Evolutionary conservation across 2,329 filamentous ascomycete species (phyloP).

Genomic region (Apiospora rasikravindrae): DNA sequence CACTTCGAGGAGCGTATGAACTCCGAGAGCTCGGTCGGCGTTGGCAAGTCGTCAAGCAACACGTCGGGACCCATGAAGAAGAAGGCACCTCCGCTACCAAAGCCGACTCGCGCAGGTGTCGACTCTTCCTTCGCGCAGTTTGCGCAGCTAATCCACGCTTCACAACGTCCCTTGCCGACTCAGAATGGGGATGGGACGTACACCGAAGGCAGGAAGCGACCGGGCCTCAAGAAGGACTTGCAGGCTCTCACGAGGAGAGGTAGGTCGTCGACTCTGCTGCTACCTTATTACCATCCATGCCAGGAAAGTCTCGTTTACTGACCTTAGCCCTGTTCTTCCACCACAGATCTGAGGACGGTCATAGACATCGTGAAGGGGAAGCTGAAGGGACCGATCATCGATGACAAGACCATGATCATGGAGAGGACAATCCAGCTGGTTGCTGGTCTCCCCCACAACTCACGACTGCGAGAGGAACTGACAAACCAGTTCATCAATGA

Average conservation of each 20-base stretch:
- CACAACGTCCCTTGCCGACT: slow-evolving; percentile 65
- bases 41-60: slow-evolving; percentile 22
- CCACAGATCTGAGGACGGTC: slow-evolving; percentile 66
- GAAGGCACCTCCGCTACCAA: slow-evolving; percentile 29
- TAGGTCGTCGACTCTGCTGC: slow-evolving; percentile 34
- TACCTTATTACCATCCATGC: no score
- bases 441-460: slow-evolving; percentile 65
- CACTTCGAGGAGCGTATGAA: slow-evolving; percentile 21
- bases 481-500: slow-evolving; percentile 71
- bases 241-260: slow-evolving; percentile 57
- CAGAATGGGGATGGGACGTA: slow-evolving; percentile 69
- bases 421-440: slow-evolving; percentile 75
- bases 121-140: slow-evolving; percentile 40
- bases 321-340: neutral
- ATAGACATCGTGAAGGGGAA: slow-evolving; percentile 65
- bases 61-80: slow-evolving; percentile 23
- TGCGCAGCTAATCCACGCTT: slow-evolving; percentile 49
- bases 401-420: slow-evolving; percentile 82
- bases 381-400: slow-evolving; percentile 65
- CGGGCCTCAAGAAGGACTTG: slow-evolving; percentile 61
- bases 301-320: neutral
- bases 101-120: slow-evolving; percentile 41
- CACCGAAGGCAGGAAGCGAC: slow-evolving; percentile 51
- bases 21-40: slow-evolving; percentile 27
- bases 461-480: slow-evolving; percentile 64